These are phyloP conservation scores for Suillus subluteus DNA, from an alignment of 768 basidiomycete genomes.

Conservation along the genomic window DNA sequence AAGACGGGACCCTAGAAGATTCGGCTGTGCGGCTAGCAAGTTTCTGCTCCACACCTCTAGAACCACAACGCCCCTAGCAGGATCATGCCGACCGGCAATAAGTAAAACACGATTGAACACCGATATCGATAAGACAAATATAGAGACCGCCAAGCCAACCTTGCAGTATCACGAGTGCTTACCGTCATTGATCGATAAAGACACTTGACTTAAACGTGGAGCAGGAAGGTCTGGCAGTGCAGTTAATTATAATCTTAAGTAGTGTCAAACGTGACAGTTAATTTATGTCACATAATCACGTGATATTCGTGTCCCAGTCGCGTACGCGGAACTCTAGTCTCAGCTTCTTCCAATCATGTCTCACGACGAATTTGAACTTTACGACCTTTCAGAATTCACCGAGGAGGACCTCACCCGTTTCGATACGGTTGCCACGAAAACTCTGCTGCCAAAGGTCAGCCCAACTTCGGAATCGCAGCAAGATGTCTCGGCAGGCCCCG, in stretches of 20 bases:
- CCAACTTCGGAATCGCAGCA: not conserved
- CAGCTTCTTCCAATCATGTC: slow-evolving; percentile 24
- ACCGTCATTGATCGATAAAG: not conserved
- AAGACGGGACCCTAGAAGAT: too few species aligned
- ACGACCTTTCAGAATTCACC: slow-evolving; percentile 60
- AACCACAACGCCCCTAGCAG: not conserved
- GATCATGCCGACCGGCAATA: slow-evolving; percentile 1
- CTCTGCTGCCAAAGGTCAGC: slow-evolving; percentile 13
- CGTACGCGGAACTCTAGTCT: not conserved
- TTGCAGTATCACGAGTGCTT: not conserved
- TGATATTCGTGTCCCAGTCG: not conserved
- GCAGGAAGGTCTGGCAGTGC: not conserved
- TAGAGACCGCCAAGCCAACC: too few species aligned
- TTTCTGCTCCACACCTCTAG: slow-evolving; percentile 2
- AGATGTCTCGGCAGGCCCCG: not conserved
- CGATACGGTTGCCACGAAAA: slow-evolving; percentile 41
- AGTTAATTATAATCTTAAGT: not conserved
- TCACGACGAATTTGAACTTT: slow-evolving; percentile 47
- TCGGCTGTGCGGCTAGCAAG: not conserved
- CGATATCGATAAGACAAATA: slow-evolving; percentile 1
- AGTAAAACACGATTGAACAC: not conserved
- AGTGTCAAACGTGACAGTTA: not conserved
- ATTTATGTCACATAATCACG: not conserved
- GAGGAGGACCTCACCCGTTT: slow-evolving; percentile 56
- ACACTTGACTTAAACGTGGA: not conserved